Conservation (phyloP, 331 rosid species). For the Cydonia oblonga region DNA sequence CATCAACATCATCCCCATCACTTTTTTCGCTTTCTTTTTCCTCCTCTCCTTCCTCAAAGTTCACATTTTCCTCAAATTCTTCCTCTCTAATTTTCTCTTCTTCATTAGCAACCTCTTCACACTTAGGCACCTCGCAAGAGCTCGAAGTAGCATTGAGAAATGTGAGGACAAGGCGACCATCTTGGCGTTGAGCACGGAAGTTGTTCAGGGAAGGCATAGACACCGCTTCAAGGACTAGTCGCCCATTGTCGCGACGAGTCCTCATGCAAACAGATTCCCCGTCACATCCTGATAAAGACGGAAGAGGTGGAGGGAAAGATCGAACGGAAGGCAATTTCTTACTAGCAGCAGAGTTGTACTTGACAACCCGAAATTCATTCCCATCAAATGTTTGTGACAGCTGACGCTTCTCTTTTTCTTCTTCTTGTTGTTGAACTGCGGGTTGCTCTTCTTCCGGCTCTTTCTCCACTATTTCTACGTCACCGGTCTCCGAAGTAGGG, state of each 20-base stretch:
- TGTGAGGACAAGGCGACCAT: slow-evolving; percentile 81
- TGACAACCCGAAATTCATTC: slow-evolving; percentile 17
- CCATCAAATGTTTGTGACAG: not conserved
- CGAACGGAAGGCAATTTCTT: slow-evolving; percentile 23
- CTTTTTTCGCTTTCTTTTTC: not conserved
- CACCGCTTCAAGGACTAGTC: slow-evolving; percentile 56
- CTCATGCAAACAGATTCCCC: slow-evolving; percentile 44
- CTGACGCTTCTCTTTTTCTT: not conserved
- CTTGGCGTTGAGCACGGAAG: slow-evolving; percentile 51
- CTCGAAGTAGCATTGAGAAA: slow-evolving; percentile 4
- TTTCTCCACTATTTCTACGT: slow-evolving; percentile 9
- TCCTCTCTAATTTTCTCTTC: not conserved
- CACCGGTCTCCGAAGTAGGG: slow-evolving; percentile 34
- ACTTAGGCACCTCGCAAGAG: not conserved
- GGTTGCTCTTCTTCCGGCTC: not conserved
- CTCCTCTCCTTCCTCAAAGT: not conserved
- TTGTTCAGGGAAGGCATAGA: slow-evolving; percentile 34
- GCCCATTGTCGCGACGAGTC: slow-evolving; percentile 59
- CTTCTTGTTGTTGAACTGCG: not conserved
- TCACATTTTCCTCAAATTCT: slow-evolving; percentile 10
- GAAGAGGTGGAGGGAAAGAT: slow-evolving; percentile 72
- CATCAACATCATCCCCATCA: not conserved
- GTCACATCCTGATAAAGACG: slow-evolving; percentile 35
- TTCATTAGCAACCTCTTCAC: slow-evolving; percentile 9
- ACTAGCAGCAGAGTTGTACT: slow-evolving; percentile 8